Percentiles rank a stretch among this genome's conserved stretches.
Evolutionary conservation across 164 flowering plant genomes (phyloP).

Genomic region (Tetrastigma voinierianum): DNA sequence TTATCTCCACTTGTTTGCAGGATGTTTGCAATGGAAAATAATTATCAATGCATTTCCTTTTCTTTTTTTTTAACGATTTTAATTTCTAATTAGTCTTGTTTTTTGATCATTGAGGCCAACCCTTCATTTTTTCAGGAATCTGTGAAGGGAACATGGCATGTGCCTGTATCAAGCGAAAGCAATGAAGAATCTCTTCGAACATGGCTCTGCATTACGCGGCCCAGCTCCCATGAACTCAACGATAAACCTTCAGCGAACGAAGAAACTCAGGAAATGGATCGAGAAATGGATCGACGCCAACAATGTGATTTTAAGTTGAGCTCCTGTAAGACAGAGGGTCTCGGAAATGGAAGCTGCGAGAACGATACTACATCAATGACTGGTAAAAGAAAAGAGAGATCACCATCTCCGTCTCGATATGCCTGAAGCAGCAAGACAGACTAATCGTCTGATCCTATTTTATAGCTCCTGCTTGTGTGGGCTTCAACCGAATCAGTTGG

Average conservation of each 20-base stretch:
- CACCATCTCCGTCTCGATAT: conserved; percentile 17
- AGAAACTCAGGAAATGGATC: conserved; percentile 6
- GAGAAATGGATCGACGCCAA: neutral
- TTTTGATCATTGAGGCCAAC: neutral
- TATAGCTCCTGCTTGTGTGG: neutral
- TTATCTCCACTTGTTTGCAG: too few relatives aligned
- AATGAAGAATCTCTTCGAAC: conserved; percentile 37
- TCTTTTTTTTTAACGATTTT: neutral
- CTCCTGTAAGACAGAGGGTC: neutral
- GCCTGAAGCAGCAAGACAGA: too few relatives aligned
- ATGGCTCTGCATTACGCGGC: conserved; percentile 72
- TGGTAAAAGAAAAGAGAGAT: conserved; percentile 46
- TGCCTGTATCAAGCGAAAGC: conserved; percentile 47
- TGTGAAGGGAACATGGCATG: conserved; percentile 79
- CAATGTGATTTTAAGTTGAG: neutral
- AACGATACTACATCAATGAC: conserved; percentile 5
- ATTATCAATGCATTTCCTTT: too few relatives aligned
- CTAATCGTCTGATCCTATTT: too few relatives aligned
- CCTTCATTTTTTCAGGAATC: conserved; percentile 55
- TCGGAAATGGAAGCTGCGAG: neutral
- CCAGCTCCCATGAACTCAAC: conserved; percentile 11
- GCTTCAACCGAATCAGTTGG: neutral
- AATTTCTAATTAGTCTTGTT: neutral
- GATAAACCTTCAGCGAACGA: conserved; percentile 5
- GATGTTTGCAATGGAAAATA: too few relatives aligned